Base-by-base conservation (phyloP, 208 protist genomes). In the Leishmania gerbilli region DNA sequence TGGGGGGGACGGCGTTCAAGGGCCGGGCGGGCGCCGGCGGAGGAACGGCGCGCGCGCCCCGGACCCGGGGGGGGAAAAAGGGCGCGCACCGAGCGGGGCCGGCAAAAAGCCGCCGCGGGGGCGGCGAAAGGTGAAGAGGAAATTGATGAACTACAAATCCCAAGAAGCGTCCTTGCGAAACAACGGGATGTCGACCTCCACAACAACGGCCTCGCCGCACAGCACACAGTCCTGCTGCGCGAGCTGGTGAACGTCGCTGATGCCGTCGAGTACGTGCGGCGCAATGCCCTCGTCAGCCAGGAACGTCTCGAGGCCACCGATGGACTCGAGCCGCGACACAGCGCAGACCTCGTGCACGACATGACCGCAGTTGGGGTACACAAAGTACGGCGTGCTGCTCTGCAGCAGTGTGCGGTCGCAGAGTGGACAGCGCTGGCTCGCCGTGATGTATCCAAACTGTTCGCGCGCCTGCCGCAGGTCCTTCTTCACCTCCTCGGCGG, bases 391-490 rank as follows among this genome's bases (percentile, higher is more conserved):
- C 72, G 76, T 31, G 17, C 62, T 79, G 49, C 82, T 87, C 17
- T 84, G 82, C 47, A 95, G 65, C 1, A 98, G 83, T 3, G 60
- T 55, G 37, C 78, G 81, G 21, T 86, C 76, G 83, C 98, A 99
- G 2, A 99, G 81, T 37, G 89, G 83, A 81, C 98, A 99, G 42
- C 88, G 89, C 77, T 99, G 93, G 37, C 87, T 90, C 8, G 77
- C 79, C 6, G 87, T 88, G 51, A 99, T 91, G 82, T 98, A 92
- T 49, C 94, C 95, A 90, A 92, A 99, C 74, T 95, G 88, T 75
- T 94, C 80, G 5, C 80, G 87, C 45, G 93, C 90, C 62, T 93
- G 88, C 27, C 88, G 79, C 79, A 99, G 96, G 76, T 99, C 97
- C n/a, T 90, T 80, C 76, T 99, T 94, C 62, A 99, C 97, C 24